Conservation (phyloP, 208 protist genomes). For the Acanthamoeba polyphaga region DNA sequence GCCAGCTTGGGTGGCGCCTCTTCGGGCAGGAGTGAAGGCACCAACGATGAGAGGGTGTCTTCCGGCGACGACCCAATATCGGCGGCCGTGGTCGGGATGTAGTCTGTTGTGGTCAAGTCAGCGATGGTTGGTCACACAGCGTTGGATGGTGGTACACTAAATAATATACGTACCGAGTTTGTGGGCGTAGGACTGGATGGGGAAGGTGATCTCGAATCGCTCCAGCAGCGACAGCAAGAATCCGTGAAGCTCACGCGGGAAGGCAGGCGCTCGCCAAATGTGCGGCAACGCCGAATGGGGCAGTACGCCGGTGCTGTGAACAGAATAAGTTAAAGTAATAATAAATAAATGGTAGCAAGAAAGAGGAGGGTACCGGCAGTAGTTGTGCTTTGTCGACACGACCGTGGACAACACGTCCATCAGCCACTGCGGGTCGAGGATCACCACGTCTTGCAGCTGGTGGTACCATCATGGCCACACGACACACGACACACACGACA, state of each 20-base stretch:
- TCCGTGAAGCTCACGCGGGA: background rate
- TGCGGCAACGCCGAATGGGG: constrained; percentile 14
- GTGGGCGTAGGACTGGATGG: background rate
- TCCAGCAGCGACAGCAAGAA: constrained; percentile 60
- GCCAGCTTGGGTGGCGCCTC: background rate
- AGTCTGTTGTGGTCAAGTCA: too few relatives aligned
- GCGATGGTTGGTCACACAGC: too few relatives aligned
- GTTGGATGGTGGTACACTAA: too few relatives aligned
- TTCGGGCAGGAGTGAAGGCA: background rate
- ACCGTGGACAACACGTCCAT: constrained; percentile 23
- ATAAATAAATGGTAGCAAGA: too few relatives aligned
- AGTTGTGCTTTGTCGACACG: constrained; percentile 67
- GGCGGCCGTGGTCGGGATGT: background rate
- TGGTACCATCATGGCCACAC: too few relatives aligned
- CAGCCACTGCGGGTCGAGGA: constrained; percentile 70
- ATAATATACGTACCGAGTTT: constrained; percentile 17
- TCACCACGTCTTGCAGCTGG: constrained; percentile 40
- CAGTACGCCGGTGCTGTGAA: background rate
- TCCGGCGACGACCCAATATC: too few relatives aligned
- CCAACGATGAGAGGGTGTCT: background rate
- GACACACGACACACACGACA: too few relatives aligned
- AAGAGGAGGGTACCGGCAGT: background rate
- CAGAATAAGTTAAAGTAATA: too few relatives aligned
- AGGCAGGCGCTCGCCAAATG: constrained; percentile 34
- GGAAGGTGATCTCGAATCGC: constrained; percentile 60